Percentiles rank a stretch among this genome's conserved stretches.
phyloP scores from a whole-genome alignment of 1,284 basidiomycete genomes.

The Lignosus rhinocerotis region DNA sequence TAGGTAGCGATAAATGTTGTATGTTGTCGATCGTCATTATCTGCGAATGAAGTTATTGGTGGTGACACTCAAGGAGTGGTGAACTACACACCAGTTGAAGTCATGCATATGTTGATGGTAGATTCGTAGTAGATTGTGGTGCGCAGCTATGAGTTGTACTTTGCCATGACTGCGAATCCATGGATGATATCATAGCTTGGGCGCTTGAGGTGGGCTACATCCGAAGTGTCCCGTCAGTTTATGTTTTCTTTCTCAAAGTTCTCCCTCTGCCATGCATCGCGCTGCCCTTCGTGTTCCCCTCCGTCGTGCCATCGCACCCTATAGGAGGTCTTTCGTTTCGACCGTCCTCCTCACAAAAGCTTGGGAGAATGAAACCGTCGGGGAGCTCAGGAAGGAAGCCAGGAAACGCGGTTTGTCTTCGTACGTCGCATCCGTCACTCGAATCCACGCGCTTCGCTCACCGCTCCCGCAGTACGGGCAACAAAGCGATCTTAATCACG shows the following conservation, averaged over 20 bases:
- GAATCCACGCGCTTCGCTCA: conserved; percentile 2
- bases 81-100: too few species aligned
- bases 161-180: too few species aligned
- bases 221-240: neutral
- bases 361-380: conserved; percentile 64
- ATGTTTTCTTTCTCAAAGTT: conserved; percentile 5
- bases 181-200: conserved; percentile 19
- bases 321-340: conserved; percentile 51
- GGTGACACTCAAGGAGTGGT: too few species aligned
- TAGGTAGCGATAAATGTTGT: neutral
- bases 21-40: neutral
- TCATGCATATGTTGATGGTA: neutral
- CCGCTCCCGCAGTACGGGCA: conserved; percentile 47
- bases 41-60: too few species aligned
- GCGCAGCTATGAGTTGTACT: too few species aligned
- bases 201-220: conserved; percentile 9
- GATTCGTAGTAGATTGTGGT: neutral
- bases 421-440: conserved; percentile 41
- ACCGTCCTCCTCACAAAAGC: conserved; percentile 65
- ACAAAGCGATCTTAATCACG: conserved; percentile 55
- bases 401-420: conserved; percentile 63
- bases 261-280: conserved; percentile 38
- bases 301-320: conserved; percentile 21
- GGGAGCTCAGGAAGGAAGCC: conserved; percentile 63
- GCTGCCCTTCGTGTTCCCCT: conserved; percentile 30